Conservation (phyloP, 192 early-diverging fungal species). For the Powellomyces hirtus region DNA sequence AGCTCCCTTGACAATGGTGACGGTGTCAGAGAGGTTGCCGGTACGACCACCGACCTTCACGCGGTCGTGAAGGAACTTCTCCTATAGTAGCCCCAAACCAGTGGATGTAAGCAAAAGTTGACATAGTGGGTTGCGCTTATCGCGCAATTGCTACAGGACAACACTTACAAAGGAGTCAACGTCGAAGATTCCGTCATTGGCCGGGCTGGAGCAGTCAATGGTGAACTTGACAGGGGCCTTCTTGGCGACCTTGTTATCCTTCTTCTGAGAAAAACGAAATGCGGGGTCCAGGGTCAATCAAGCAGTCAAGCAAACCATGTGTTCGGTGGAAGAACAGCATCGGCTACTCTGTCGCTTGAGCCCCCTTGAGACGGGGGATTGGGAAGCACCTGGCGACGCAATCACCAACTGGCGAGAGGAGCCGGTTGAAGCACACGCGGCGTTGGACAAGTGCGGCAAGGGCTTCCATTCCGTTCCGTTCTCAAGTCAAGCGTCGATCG, state of each 20-base stretch:
- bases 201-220: conserved; percentile 91
- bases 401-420: too few species aligned
- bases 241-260: conserved; percentile 43
- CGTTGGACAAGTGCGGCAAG: too few species aligned
- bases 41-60: conserved; percentile 97
- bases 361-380: too few species aligned
- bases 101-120: background rate
- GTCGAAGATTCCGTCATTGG: conserved; percentile 95
- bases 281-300: background rate
- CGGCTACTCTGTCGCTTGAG: too few species aligned
- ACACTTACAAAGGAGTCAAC: conserved; percentile 86
- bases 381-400: too few species aligned
- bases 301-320: conserved; percentile 12
- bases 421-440: too few species aligned
- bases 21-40: conserved; percentile 86
- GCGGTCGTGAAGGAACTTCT: conserved; percentile 98
- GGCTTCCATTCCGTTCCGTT: too few species aligned
- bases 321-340: too few species aligned
- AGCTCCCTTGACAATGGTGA: conserved; percentile 75
- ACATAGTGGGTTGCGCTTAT: background rate
- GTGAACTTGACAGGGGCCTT: conserved; percentile 73
- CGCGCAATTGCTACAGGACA: background rate
- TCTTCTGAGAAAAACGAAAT: background rate
- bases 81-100: conserved; percentile 43
- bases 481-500: too few species aligned